A percentile compares a stretch with the other conserved stretches of the same genome.
Evolutionary conservation across 2,329 filamentous ascomycete genomes (phyloP).

Genomic region (Penicillium corylophilum): DNA sequence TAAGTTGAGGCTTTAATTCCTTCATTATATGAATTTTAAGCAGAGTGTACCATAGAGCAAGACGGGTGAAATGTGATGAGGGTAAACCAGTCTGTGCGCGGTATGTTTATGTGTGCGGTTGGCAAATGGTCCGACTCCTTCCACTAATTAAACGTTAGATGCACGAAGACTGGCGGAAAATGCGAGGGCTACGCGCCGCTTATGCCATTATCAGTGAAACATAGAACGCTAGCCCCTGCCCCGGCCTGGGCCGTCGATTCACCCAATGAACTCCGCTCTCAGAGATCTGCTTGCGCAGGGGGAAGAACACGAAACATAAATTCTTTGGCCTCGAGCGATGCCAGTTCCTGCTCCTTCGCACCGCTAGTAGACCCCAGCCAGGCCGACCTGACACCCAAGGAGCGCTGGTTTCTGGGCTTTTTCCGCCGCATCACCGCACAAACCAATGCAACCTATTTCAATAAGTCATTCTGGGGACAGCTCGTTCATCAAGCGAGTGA

Average conservation of each 20-base stretch:
- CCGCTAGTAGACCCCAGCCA: background rate
- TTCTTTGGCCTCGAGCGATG: background rate
- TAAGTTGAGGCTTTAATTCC: no score
- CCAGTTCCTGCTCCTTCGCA: background rate
- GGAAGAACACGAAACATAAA: background rate
- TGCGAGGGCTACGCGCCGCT: background rate
- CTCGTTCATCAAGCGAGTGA: constrained; percentile 1
- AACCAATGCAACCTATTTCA: background rate
- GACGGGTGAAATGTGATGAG: background rate
- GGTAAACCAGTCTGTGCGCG: background rate
- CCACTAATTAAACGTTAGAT: background rate
- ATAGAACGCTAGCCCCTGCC: background rate
- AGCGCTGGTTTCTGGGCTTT: constrained; percentile 1
- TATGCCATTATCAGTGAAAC: background rate
- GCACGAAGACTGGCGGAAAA: background rate
- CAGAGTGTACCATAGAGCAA: background rate
- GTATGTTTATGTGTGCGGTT: background rate
- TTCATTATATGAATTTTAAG: background rate
- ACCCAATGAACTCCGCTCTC: no score
- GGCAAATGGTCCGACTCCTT: background rate
- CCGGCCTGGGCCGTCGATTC: no score
- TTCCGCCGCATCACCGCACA: background rate
- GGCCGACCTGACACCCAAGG: background rate
- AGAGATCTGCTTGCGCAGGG: no score
- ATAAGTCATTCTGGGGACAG: background rate